These are phyloP conservation scores for Tetrastigma voinierianum DNA, from an alignment of 164 flowering plant genomes.

Conservation along the genomic window DNA sequence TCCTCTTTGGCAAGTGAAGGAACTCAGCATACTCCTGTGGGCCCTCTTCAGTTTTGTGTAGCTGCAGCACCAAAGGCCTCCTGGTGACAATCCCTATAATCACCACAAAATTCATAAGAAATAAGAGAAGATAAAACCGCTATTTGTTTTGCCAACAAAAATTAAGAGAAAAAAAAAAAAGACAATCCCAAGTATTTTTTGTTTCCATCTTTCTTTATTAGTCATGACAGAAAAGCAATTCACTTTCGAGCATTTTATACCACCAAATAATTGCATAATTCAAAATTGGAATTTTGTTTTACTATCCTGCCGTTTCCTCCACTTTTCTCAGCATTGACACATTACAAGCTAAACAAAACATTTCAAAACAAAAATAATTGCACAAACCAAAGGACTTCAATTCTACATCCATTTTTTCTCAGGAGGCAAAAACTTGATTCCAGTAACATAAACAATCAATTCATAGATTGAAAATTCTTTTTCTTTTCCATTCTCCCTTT, in stretches of 20 bases:
- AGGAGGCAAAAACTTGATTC: no score
- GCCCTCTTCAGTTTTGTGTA: conserved; percentile 68
- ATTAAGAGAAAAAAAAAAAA: background rate
- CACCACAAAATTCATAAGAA: background rate
- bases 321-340: background rate
- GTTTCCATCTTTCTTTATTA: background rate
- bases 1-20: conserved; percentile 56
- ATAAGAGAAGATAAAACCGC: background rate
- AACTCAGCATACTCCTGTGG: conserved; percentile 70
- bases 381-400: no score
- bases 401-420: no score
- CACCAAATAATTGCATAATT: background rate
- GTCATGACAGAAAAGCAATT: background rate
- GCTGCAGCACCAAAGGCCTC: conserved; percentile 81
- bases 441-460: no score
- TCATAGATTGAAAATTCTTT: background rate
- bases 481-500: background rate
- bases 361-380: no score
- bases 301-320: background rate
- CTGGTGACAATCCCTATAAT: conserved; percentile 75
- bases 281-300: background rate
- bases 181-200: background rate
- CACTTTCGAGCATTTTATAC: background rate
- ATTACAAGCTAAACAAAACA: no score
- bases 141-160: background rate